Base-by-base conservation (phyloP, 768 basidiomycete species). In the Auricularia heimuer region DNA sequence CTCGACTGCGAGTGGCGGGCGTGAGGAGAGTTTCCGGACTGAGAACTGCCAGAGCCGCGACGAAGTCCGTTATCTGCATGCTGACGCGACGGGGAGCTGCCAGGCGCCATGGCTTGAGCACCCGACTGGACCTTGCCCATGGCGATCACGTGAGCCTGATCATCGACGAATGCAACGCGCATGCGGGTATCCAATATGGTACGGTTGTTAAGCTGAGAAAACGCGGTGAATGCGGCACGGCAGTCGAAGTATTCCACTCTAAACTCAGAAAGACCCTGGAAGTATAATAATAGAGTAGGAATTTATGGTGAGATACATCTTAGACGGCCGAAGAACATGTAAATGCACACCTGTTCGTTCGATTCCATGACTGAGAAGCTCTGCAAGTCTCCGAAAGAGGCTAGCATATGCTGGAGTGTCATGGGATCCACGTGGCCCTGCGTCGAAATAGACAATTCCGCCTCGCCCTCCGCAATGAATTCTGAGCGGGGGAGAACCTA, bases 191-290 rank as follows among this genome's bases (percentile, higher is more conserved):
- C 85, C 63, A 83, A 82, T 42, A 83, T 71, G 56, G 75, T 72
- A 44, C 78, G 78, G 2, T 79, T 78, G 60, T 87, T 70, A 21
- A 92, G 75, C 56, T 76, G 76, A 58, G 74, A 72, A 69, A 77
- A 80, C 14, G 89, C 88, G 11, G 71, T 69, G 45, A 78, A 75
- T 4, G 87, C 84, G 45, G 81, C 80, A 33, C 87, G 80, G 34
- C 83, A 78, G 70, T 92, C 89, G 70, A 80, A 87, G 71, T 83
- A 93, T 67, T 90, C 88, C 62, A 86, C 82, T 47, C 74, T 75
- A 73, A 85, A 90, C 35, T 80, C 73, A 73, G 80, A 66, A 4
- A 63, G 47, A 35, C n/a, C 45, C 33, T 29, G 36, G 35, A 60
- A 63, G 2, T 29, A 29, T 29, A 29, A 29, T 29, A 29, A 29